Conservation (phyloP, 805 yeast species). For the Debaryomyces maramus region DNA sequence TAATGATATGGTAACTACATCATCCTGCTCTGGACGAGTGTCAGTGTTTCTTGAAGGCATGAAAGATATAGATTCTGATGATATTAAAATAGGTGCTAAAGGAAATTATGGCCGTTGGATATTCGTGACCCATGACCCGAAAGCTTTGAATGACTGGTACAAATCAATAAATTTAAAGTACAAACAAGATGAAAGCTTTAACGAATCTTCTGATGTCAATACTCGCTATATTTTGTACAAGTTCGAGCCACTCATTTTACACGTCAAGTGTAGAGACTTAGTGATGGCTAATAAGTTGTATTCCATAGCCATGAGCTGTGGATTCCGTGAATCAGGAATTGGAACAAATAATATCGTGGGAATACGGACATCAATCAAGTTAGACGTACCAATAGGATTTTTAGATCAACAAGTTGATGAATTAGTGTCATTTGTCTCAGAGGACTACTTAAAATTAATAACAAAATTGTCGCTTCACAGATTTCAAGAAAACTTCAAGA, state of each 20-base stretch:
- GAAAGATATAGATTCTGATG: constrained; percentile 32
- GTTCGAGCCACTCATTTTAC: constrained; percentile 83
- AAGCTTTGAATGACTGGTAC: constrained; percentile 51
- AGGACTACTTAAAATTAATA: constrained; percentile 50
- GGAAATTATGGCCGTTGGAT: constrained; percentile 86
- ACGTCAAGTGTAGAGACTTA: constrained; percentile 71
- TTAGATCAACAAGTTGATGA: constrained; percentile 29
- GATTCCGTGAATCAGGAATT: constrained; percentile 85
- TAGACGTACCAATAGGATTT: constrained; percentile 78
- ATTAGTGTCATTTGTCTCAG: constrained; percentile 47
- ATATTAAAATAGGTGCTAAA: constrained; percentile 65
- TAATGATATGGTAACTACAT: constrained; percentile 75
- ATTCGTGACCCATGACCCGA: constrained; percentile 68
- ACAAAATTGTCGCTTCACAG: constrained; percentile 59
- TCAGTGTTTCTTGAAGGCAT: constrained; percentile 79
- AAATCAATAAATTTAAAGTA: constrained; percentile 25
- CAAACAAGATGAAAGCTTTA: constrained; percentile 3
- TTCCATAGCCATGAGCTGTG: constrained; percentile 76
- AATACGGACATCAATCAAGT: constrained; percentile 66
- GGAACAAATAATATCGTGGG: constrained; percentile 80
- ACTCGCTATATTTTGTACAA: constrained; percentile 68
- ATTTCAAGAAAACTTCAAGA: constrained; percentile 63
- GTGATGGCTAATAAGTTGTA: constrained; percentile 61
- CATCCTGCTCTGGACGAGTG: constrained; percentile 86
- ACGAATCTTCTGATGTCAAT: constrained; percentile 7